Evolutionary conservation across 768 basidiomycete genomes (phyloP).

Genomic region (Leucocoprinus birnbaumii): DNA sequence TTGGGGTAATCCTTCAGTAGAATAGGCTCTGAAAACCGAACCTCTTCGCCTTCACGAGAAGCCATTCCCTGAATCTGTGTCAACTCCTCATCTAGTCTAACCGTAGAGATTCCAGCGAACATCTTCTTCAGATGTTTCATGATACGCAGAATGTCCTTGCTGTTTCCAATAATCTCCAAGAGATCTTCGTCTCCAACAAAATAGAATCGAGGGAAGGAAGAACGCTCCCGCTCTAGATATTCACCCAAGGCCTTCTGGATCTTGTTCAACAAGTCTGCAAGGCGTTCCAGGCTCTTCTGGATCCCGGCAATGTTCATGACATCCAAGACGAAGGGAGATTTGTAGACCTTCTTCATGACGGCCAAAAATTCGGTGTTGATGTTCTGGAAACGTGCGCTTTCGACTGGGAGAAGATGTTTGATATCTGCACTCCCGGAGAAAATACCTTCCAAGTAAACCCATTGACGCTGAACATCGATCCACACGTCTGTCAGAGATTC

Average conservation of each 20-base stretch:
- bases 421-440: slow-evolving; percentile 99
- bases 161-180: slow-evolving; percentile 98
- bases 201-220: slow-evolving; percentile 99
- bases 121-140: slow-evolving; percentile 99
- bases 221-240: slow-evolving; percentile 95
- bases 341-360: slow-evolving; percentile 99
- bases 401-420: slow-evolving; percentile 96
- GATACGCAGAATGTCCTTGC: slow-evolving; percentile 95
- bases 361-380: slow-evolving; percentile 98
- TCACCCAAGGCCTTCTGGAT: slow-evolving; percentile 99
- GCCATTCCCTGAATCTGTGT: slow-evolving; percentile 91
- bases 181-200: slow-evolving; percentile 99
- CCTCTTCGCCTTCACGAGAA: slow-evolving; percentile 94
- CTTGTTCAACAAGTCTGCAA: slow-evolving; percentile 94
- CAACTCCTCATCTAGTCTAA: slow-evolving; percentile 83
- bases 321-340: slow-evolving; percentile 95
- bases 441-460: slow-evolving; percentile 99
- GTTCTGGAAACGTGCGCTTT: slow-evolving; percentile 96
- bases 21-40: slow-evolving; percentile 80
- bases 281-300: slow-evolving; percentile 95
- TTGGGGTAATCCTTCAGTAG: slow-evolving; percentile 90
- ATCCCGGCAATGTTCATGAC: slow-evolving; percentile 95
- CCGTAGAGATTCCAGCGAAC: slow-evolving; percentile 96
- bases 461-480: slow-evolving; percentile 99
- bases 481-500: slow-evolving; percentile 71